These are phyloP conservation scores for Scleroderma bovista DNA, from an alignment of 768 basidiomycete genomes.

Conservation along the genomic window DNA sequence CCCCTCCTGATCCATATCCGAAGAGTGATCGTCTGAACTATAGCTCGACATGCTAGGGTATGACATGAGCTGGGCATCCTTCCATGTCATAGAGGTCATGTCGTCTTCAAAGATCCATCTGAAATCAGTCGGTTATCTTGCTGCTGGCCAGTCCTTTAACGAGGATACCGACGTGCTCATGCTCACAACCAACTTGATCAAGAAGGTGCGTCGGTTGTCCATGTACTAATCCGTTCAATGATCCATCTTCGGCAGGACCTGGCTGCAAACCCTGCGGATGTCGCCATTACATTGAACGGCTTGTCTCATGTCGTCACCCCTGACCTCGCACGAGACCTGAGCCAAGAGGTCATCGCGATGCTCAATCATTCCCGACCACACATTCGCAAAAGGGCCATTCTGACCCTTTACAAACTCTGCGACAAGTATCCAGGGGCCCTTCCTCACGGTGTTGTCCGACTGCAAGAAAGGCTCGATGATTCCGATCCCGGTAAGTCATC, in stretches of 20 bases:
- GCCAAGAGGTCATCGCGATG: slow-evolving; percentile 79
- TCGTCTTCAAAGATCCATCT: slow-evolving; percentile 86
- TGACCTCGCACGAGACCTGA: slow-evolving; percentile 87
- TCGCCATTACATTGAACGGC: slow-evolving; percentile 75
- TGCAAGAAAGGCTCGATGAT: slow-evolving; percentile 81
- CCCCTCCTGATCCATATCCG: neutral
- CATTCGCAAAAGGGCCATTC: slow-evolving; percentile 86
- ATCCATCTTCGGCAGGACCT: slow-evolving; percentile 54
- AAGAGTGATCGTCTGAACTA: slow-evolving; percentile 9
- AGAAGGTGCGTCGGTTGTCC: slow-evolving; percentile 59
- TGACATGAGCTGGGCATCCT: slow-evolving; percentile 94
- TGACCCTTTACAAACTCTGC: slow-evolving; percentile 77
- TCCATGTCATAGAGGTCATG: slow-evolving; percentile 98
- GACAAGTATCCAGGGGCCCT: slow-evolving; percentile 79
- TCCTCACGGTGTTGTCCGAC: slow-evolving; percentile 54
- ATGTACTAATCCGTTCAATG: slow-evolving; percentile 3
- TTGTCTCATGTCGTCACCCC: slow-evolving; percentile 78
- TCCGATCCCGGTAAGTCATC: slow-evolving; percentile 51
- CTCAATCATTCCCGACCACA: slow-evolving; percentile 84
- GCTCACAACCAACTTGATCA: slow-evolving; percentile 91
- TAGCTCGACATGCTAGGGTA: slow-evolving; percentile 97
- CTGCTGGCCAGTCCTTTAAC: slow-evolving; percentile 84
- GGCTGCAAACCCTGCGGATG: slow-evolving; percentile 67
- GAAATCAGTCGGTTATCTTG: slow-evolving; percentile 94
- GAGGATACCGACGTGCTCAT: slow-evolving; percentile 96